phyloP scores from a whole-genome alignment of 495 filamentous ascomycete species.

The Corynascus novoguineensis region DNA sequence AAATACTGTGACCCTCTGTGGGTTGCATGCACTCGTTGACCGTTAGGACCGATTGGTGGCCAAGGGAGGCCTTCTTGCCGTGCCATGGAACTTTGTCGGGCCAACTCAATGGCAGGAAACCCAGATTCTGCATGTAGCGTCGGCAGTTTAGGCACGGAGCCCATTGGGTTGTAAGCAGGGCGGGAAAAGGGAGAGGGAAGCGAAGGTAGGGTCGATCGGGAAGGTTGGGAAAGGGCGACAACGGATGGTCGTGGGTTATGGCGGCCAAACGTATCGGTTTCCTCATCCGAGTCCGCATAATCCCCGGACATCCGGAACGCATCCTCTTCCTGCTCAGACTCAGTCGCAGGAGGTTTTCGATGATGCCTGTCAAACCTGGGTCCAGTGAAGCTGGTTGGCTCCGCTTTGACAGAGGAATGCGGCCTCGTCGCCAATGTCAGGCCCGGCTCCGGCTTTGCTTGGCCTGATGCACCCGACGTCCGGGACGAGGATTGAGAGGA shows the following conservation, averaged over 20 bases:
- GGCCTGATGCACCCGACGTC: not conserved
- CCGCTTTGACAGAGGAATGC: not conserved
- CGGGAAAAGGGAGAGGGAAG: not conserved
- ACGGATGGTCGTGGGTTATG: not conserved
- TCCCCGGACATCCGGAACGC: constrained; percentile 15
- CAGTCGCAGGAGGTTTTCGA: not conserved
- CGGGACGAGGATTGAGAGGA: not conserved
- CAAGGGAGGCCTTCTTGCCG: constrained; percentile 2
- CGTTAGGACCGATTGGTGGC: not conserved
- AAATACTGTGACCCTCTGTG: not conserved
- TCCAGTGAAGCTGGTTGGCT: not conserved
- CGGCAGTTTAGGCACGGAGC: not conserved
- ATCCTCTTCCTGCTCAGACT: not conserved
- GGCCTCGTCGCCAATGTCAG: constrained; percentile 2
- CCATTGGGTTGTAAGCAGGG: not conserved
- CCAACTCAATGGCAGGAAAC: constrained; percentile 15
- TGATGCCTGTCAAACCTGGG: not conserved
- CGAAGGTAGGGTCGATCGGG: not conserved
- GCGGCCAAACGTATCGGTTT: not conserved
- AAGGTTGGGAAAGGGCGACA: not conserved
- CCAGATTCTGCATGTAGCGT: not conserved
- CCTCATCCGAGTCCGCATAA: constrained; percentile 13
- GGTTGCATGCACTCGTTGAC: not conserved
- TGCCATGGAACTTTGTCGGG: constrained; percentile 10
- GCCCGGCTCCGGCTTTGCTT: constrained; percentile 7